phyloP scores from a whole-genome alignment of 2,329 filamentous ascomycete genomes.

The Cadophora luteo-olivacea region DNA sequence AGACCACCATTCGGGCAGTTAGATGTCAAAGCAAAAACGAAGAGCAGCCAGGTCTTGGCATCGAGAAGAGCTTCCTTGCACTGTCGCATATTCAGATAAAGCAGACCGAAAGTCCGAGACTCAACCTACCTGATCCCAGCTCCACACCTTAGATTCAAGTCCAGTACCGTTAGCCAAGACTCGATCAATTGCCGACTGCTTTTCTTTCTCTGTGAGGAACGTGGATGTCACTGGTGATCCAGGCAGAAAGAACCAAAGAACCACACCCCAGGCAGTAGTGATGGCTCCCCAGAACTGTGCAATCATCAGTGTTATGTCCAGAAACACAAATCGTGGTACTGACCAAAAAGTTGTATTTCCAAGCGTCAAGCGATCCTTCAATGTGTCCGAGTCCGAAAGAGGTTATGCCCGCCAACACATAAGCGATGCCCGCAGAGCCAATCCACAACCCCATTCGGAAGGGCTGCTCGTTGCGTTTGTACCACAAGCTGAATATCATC shows the following conservation, averaged over 20 bases:
- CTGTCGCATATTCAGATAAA: no score
- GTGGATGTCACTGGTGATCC: slow-evolving; percentile 55
- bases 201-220: slow-evolving; percentile 49
- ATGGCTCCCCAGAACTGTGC: slow-evolving; percentile 37
- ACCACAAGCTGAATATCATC: slow-evolving; percentile 47
- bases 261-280: slow-evolving; percentile 41
- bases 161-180: slow-evolving; percentile 60
- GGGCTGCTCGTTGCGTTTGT: slow-evolving; percentile 40
- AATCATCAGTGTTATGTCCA: no score
- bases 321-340: no score
- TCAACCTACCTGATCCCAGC: no score
- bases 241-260: slow-evolving; percentile 54
- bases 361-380: slow-evolving; percentile 27
- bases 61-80: no score
- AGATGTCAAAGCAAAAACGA: no score
- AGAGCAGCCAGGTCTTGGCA: no score
- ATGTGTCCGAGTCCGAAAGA: slow-evolving; percentile 42
- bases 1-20: no score
- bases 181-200: slow-evolving; percentile 55
- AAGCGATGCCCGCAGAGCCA: no score
- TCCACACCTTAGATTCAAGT: no score
- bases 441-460: slow-evolving; percentile 23
- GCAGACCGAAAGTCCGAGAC: no score
- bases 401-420: slow-evolving; percentile 40
- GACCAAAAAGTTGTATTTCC: slow-evolving; percentile 37